phyloP scores from a whole-genome alignment of 1,284 basidiomycete species.

The Xanthoconium separans region DNA sequence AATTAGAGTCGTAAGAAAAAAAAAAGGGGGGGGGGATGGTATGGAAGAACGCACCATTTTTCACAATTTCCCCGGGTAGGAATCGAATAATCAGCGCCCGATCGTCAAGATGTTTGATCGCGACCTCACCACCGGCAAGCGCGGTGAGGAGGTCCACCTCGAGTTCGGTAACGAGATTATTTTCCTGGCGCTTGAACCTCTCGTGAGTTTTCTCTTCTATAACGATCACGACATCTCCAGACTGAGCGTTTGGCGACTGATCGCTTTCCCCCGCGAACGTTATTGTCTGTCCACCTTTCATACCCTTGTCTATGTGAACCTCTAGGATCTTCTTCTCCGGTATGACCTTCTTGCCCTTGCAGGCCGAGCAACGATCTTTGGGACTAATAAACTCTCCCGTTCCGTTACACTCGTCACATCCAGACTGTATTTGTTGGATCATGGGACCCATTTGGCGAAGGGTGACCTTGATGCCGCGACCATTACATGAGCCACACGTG shows the following conservation, averaged over 20 bases:
- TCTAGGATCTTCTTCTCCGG: constrained; percentile 98
- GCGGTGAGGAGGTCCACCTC: constrained; percentile 95
- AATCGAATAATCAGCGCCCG: constrained; percentile 85
- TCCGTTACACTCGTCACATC: constrained; percentile 91
- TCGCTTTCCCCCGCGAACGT: constrained; percentile 95
- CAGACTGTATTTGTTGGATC: constrained; percentile 99
- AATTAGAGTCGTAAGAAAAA: background rate
- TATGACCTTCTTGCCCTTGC: constrained; percentile 94
- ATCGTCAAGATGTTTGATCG: constrained; percentile 93
- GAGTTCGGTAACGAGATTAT: constrained; percentile 85
- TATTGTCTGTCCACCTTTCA: constrained; percentile 98
- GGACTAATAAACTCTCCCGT: constrained; percentile 92
- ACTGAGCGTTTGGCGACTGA: constrained; percentile 86
- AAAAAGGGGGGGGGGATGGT: constrained; percentile 8
- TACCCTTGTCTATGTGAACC: constrained; percentile 99
- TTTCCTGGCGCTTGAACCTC: constrained; percentile 90
- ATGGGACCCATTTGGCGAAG: constrained; percentile 98
- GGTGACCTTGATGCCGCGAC: constrained; percentile 90
- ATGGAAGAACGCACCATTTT: constrained; percentile 69
- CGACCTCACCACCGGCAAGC: constrained; percentile 88
- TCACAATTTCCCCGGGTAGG: constrained; percentile 89
- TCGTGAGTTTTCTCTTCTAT: constrained; percentile 96
- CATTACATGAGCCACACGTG: constrained; percentile 78
- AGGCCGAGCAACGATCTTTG: constrained; percentile 92
- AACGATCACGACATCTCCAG: constrained; percentile 97